A percentile compares a stretch with the other conserved stretches of the same genome.
phyloP scores from a whole-genome alignment of 306 rosid species.

The Adenanthera pavonina region DNA sequence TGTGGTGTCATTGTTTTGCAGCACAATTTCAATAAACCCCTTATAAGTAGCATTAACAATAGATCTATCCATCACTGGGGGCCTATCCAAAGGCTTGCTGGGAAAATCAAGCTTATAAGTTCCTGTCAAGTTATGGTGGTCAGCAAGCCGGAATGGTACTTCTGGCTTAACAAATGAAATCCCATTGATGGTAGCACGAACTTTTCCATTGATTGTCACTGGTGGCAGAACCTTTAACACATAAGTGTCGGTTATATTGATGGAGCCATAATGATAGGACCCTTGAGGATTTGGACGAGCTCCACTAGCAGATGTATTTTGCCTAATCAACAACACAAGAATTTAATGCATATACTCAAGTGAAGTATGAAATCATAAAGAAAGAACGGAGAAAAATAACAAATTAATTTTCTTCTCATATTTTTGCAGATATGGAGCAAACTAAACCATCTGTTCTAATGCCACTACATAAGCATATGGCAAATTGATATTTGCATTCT shows the following conservation, averaged over 20 bases:
- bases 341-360: conserved; percentile 12
- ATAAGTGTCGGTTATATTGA: conserved; percentile 79
- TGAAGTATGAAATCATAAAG: background rate
- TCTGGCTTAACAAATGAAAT: conserved; percentile 78
- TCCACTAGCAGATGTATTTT: conserved; percentile 88
- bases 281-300: conserved; percentile 99
- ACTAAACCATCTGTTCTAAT: background rate
- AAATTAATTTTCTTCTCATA: background rate
- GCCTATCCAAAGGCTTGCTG: conserved; percentile 58
- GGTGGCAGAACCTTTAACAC: conserved; percentile 63
- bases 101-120: conserved; percentile 87
- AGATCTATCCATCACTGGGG: conserved; percentile 64
- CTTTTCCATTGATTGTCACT: conserved; percentile 54
- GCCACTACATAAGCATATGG: background rate
- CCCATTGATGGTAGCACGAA: conserved; percentile 74
- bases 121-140: conserved; percentile 65
- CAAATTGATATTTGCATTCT: background rate
- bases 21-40: conserved; percentile 84
- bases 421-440: background rate
- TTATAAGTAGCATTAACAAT: conserved; percentile 76
- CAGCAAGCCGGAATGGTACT: conserved; percentile 87
- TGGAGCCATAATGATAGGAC: conserved; percentile 78
- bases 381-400: background rate
- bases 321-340: conserved; percentile 53
- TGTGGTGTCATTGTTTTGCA: conserved; percentile 79